phyloP scores from a whole-genome alignment of 768 basidiomycete species.

The Boletus sensibilis region DNA sequence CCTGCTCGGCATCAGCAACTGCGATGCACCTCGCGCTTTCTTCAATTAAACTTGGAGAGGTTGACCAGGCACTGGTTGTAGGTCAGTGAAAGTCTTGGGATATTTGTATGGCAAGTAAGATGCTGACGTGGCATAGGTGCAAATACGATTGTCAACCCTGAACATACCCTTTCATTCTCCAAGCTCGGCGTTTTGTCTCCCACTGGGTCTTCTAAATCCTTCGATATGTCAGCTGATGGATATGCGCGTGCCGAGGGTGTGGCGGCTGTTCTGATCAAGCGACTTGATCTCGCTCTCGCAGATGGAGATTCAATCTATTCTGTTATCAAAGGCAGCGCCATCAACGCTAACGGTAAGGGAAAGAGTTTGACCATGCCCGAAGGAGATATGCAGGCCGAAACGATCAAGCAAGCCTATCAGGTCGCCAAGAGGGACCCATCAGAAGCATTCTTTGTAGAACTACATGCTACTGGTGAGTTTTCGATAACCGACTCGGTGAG shows the following conservation, averaged over 20 bases:
- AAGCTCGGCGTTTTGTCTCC: slow-evolving; percentile 36
- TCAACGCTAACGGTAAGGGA: slow-evolving; percentile 36
- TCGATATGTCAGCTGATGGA: slow-evolving; percentile 35
- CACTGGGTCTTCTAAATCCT: slow-evolving; percentile 33
- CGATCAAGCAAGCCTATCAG: slow-evolving; percentile 34
- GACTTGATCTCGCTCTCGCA: slow-evolving; percentile 30
- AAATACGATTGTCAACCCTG: slow-evolving; percentile 30
- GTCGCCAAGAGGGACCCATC: slow-evolving; percentile 29
- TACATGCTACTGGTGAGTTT: slow-evolving; percentile 47
- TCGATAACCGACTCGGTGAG: background rate
- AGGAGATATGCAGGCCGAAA: slow-evolving; percentile 33
- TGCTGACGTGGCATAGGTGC: slow-evolving; percentile 16
- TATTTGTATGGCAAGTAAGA: background rate
- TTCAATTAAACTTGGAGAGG: slow-evolving; percentile 43
- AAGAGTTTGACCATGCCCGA: slow-evolving; percentile 37
- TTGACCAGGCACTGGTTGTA: slow-evolving; percentile 46
- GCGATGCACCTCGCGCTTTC: slow-evolving; percentile 50
- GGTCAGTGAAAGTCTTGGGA: slow-evolving; percentile 8
- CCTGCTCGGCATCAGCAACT: slow-evolving; percentile 47
- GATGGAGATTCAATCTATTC: slow-evolving; percentile 35
- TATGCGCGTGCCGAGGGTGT: slow-evolving; percentile 32
- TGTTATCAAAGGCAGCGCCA: slow-evolving; percentile 31
- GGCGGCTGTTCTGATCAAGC: slow-evolving; percentile 35
- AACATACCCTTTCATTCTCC: slow-evolving; percentile 27
- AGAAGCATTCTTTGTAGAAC: slow-evolving; percentile 49